These are phyloP conservation scores for Urochloa ruziziensis DNA, from an alignment of 176 grass and related monocot genomes.

Conservation along the genomic window DNA sequence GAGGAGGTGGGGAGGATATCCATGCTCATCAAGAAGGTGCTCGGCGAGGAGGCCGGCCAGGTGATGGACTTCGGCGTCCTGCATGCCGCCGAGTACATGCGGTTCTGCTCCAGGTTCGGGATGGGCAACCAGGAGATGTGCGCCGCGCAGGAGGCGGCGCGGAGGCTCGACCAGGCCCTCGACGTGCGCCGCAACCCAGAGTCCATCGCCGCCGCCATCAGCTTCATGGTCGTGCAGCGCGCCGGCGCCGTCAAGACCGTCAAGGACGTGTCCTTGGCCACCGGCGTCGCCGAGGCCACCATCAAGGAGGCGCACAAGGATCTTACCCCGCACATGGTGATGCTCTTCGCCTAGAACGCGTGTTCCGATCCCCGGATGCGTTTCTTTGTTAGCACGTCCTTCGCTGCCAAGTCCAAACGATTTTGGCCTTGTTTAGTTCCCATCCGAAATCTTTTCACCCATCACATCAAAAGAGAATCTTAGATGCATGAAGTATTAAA, in stretches of 20 bases:
- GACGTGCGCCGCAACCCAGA: constrained; percentile 53
- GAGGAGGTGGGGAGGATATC: constrained; percentile 48
- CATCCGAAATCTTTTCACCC: too few species aligned
- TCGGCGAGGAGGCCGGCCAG: constrained; percentile 31
- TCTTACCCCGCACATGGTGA: constrained; percentile 9
- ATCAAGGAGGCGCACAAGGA: constrained; percentile 53
- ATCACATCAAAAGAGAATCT: too few species aligned
- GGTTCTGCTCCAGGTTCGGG: constrained; percentile 46
- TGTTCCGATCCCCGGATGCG: not conserved
- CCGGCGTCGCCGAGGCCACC: constrained; percentile 49
- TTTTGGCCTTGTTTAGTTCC: too few species aligned
- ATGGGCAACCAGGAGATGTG: constrained; percentile 43
- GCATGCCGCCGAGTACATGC: constrained; percentile 35
- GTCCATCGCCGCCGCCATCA: constrained; percentile 48
- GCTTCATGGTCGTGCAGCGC: constrained; percentile 46
- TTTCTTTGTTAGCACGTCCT: not conserved
- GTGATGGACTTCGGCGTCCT: constrained; percentile 39
- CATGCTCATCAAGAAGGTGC: constrained; percentile 33
- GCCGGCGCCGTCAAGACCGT: constrained; percentile 13
- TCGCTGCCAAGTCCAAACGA: not conserved
- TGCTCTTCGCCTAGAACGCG: constrained; percentile 29
- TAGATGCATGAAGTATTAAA: too few species aligned
- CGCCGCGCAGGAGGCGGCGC: constrained; percentile 32
- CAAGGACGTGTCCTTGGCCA: constrained; percentile 38
- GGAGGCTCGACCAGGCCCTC: constrained; percentile 23